Evolutionary conservation across 2,329 filamentous ascomycete genomes (phyloP).

Genomic region (Cadophora gregata): DNA sequence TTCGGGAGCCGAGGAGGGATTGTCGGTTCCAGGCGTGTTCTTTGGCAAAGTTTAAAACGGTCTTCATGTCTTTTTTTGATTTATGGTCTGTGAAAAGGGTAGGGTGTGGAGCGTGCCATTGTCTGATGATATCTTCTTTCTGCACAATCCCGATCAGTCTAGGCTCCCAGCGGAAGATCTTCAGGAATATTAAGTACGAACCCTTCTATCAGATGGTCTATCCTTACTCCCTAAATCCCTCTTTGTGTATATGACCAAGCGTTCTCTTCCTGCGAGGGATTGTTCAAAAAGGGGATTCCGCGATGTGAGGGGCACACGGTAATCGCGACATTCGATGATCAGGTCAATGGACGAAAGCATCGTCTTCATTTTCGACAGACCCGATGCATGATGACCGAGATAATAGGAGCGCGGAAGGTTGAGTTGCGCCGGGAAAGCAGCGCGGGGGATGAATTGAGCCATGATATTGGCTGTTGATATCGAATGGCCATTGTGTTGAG

Average conservation of each 20-base stretch:
- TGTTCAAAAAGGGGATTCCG: slow-evolving; percentile 90
- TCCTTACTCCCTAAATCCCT: slow-evolving; percentile 69
- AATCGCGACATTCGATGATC: slow-evolving; percentile 93
- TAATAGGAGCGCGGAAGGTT: slow-evolving; percentile 90
- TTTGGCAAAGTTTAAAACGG: slow-evolving; percentile 55
- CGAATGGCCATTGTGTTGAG: slow-evolving; percentile 23
- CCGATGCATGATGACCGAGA: slow-evolving; percentile 88
- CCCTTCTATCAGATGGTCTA: slow-evolving; percentile 49
- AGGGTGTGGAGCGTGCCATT: slow-evolving; percentile 58
- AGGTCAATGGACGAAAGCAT: slow-evolving; percentile 82
- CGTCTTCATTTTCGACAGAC: slow-evolving; percentile 80
- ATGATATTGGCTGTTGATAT: slow-evolving; percentile 34
- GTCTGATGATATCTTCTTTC: slow-evolving; percentile 56
- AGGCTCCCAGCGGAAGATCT: background rate
- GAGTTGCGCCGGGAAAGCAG: slow-evolving; percentile 71
- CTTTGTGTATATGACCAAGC: slow-evolving; percentile 92
- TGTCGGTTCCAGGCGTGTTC: slow-evolving; percentile 55
- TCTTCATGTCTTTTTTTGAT: slow-evolving; percentile 50
- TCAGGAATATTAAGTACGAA: slow-evolving; percentile 37
- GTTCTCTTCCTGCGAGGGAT: slow-evolving; percentile 71
- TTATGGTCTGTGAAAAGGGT: slow-evolving; percentile 60
- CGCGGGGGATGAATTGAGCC: slow-evolving; percentile 72
- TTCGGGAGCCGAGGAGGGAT: slow-evolving; percentile 79
- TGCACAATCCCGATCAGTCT: slow-evolving; percentile 35
- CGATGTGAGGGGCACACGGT: slow-evolving; percentile 85